phyloP scores from a whole-genome alignment of 1,284 basidiomycete genomes.

The Ganoderma sinense region DNA sequence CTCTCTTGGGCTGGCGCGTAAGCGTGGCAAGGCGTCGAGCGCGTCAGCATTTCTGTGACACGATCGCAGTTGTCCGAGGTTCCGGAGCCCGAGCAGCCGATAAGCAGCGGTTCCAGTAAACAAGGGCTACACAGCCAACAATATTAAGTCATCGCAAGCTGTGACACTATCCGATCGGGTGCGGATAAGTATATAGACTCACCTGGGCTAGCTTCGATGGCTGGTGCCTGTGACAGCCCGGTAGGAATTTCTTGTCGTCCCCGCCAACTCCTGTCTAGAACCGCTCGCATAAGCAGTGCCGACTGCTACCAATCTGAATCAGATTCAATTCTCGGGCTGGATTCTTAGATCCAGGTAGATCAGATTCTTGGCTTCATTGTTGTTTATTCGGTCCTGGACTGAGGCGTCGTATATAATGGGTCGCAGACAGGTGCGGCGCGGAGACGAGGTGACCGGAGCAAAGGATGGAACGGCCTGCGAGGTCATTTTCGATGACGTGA shows the following conservation, averaged over 20 bases:
- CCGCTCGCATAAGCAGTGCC: not conserved
- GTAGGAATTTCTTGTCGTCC: not conserved
- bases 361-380: not conserved
- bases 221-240: not conserved
- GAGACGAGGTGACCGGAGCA: not conserved
- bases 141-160: constrained; percentile 4
- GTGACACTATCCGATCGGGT: not conserved
- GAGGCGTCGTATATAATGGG: not conserved
- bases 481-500: not conserved
- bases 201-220: not conserved
- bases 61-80: not conserved
- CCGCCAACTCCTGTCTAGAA: not conserved
- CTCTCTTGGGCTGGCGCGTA: not conserved
- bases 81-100: not conserved
- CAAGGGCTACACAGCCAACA: not conserved
- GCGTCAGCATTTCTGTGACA: constrained; percentile 3
- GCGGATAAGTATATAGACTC: not conserved
- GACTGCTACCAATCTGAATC: not conserved
- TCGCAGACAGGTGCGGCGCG: not conserved
- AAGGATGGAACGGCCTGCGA: not conserved
- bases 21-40: not conserved
- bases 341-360: not conserved
- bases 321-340: not conserved
- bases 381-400: not conserved
- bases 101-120: not conserved